These are phyloP conservation scores for Emericellopsis atlantica DNA, from an alignment of 2,329 filamentous ascomycete genomes.

Conservation along the genomic window DNA sequence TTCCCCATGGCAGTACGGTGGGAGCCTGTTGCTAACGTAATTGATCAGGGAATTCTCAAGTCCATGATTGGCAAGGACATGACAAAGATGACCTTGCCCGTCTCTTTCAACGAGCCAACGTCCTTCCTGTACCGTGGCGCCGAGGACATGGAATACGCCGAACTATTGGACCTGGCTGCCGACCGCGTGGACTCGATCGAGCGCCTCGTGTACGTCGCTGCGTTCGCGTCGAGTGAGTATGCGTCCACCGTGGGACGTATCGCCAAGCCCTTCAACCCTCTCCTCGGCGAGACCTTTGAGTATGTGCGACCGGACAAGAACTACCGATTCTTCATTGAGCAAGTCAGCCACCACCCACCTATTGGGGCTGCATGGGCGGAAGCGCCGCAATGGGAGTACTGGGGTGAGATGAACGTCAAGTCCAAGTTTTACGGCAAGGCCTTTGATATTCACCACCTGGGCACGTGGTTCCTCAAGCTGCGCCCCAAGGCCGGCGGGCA, in stretches of 20 bases:
- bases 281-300: constrained; percentile 93
- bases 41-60: constrained; percentile 72
- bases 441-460: constrained; percentile 91
- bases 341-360: constrained; percentile 94
- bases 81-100: constrained; percentile 98
- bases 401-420: constrained; percentile 86
- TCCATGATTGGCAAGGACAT: constrained; percentile 99
- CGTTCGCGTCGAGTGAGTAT: constrained; percentile 93
- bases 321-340: constrained; percentile 96
- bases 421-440: constrained; percentile 97
- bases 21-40: not conserved
- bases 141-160: constrained; percentile 96
- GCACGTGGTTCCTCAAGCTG: constrained; percentile 90
- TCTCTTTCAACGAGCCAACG: constrained; percentile 97
- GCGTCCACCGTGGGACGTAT: constrained; percentile 94
- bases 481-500: constrained; percentile 63
- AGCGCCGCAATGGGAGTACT: constrained; percentile 91
- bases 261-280: constrained; percentile 94
- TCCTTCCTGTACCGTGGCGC: constrained; percentile 88
- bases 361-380: constrained; percentile 90
- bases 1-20: constrained; percentile 4
- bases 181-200: constrained; percentile 80
- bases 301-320: constrained; percentile 93
- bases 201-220: constrained; percentile 85
- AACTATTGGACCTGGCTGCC: constrained; percentile 79